Base-by-base conservation (phyloP, 2,329 filamentous ascomycete genomes). In the Ophiostoma montium region DNA sequence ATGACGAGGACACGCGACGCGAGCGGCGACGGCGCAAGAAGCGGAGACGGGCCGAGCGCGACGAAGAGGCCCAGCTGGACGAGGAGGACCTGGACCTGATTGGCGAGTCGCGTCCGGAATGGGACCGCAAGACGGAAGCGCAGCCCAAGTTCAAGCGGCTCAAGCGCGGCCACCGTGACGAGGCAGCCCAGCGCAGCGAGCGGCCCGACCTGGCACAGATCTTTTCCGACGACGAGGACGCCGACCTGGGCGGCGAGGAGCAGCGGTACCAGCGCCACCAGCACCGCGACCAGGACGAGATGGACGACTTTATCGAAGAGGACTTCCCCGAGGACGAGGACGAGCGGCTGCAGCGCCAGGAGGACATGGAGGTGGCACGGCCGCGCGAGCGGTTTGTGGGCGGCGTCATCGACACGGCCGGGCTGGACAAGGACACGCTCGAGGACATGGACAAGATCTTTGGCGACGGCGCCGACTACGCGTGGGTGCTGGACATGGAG, bases 391-490 rank as follows among this genome's bases (percentile, higher is more conserved):
- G 79, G 51, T 80, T 83, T 54, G 78, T 82, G 35, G 72, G 80
- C 27, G 75, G 78, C 30, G 77, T 84, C 11, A 76, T 89, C 23
- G 86, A 94, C 61, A 84, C 83, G 9, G 78, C 86, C 6, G 88
- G 89, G 2, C 75, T 98, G 19, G 89, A 95, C 61, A 89, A 95
- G 63, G 86, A 89, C 58, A 86, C 89, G 4, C 74, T 96, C 33
- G 90, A 96, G 62, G 92, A 96, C 61, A 94, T 96, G 84, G 84
- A 92, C 57, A 84, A 83, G 50, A 95, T 95, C 35, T 98, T 98
- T 58, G 92, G 92, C 53, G 87, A 94, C 61, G 90, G 92, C 50
- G 87, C 86, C 55, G 92, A 98, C 61, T 98, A 96, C 61, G 82
- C 89, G 57, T 98, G 94, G 81, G 92, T 90, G 9, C 70, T 98